Base-by-base conservation (phyloP, 2,329 filamentous ascomycete genomes). In the Fusarium pseudoanthophilum region DNA sequence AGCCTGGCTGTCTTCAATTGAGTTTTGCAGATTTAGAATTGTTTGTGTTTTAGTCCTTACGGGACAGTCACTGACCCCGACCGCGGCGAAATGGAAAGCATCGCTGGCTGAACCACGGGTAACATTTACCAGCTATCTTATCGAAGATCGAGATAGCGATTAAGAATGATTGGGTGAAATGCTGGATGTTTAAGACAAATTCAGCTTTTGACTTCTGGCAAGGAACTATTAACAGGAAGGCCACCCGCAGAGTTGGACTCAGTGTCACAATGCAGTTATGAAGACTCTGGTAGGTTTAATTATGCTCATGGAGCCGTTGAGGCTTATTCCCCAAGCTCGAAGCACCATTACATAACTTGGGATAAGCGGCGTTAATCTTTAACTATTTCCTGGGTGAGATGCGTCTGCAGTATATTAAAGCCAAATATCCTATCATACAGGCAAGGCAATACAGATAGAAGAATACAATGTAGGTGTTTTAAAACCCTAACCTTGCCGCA, bases 81-180 rank as follows among this genome's bases (percentile, higher is more conserved):
- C 11, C 1, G 4, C 7, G 16, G 4, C 3, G 2, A 11, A 34
- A 34, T 24, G 11, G 4, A 4, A 4, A 7, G 4, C 2, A 1
- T 24, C 5, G 21, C 21, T 15, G 30, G 48, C 9, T 11, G 21
- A 51, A 51, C n/a, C 1, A 34, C 48, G 30, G 30, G 6, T 34
- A 51, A 51, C 13, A 51, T 18, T 32, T 13, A 3, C 15, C 21
- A 3, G 2, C 11, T 13, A 20, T 20, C 20, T 46, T 26, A 5
- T 28, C 14, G 1, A 8, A n/a, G 10, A 32, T 49, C 11, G 21
- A 18, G 21, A 4, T 13, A 2, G 11, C 15, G 11, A 28, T 16
- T 1, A 15, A 11, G 20, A 6, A 21, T 14, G 9, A n/a, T n/a
- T 13, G 5, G 15, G 14, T 49, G 7, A 48, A n/a, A 1, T n/a